These are phyloP conservation scores for Schizophyllum commune DNA, from an alignment of 1,284 basidiomycete species.

Conservation along the genomic window DNA sequence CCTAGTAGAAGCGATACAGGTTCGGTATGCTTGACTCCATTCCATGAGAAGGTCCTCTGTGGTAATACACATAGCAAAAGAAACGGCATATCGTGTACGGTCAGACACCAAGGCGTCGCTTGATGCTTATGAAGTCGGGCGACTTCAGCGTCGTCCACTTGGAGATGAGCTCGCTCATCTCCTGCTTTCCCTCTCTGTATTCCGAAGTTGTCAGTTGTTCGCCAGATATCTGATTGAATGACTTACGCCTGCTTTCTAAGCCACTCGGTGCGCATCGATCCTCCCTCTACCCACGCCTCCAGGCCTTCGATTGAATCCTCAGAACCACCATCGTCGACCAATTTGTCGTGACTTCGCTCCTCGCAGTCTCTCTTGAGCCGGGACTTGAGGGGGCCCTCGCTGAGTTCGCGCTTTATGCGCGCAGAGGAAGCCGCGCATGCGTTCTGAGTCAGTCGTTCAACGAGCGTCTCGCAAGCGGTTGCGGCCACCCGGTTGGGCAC, in stretches of 20 bases:
- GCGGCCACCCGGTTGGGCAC: conserved; percentile 52
- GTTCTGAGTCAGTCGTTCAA: conserved; percentile 34
- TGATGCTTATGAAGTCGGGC: conserved; percentile 41
- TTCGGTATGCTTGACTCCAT: neutral
- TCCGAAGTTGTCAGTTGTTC: conserved; percentile 9
- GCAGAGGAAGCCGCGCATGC: conserved; percentile 24
- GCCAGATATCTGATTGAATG: conserved; percentile 7
- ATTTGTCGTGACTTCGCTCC: conserved; percentile 19
- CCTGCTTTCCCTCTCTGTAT: conserved; percentile 39
- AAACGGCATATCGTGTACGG: neutral
- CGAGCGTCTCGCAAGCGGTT: conserved; percentile 36
- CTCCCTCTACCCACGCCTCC: conserved; percentile 39
- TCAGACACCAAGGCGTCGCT: conserved; percentile 44
- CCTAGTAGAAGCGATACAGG: too few species aligned
- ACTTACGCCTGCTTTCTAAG: conserved; percentile 41
- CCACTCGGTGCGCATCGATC: conserved; percentile 41
- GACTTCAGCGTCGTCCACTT: conserved; percentile 38
- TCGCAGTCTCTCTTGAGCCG: conserved; percentile 10
- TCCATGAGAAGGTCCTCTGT: too few species aligned
- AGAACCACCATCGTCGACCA: conserved; percentile 16
- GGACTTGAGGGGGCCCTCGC: conserved; percentile 19
- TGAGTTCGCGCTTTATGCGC: conserved; percentile 30
- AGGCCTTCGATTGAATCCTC: conserved; percentile 21
- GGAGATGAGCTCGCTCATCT: conserved; percentile 38
- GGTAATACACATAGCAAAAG: neutral